Percentiles rank a stretch among this genome's conserved stretches.
These are phyloP conservation scores for Daedalea quercina DNA, from an alignment of 768 basidiomycete genomes.

Conservation along the genomic window DNA sequence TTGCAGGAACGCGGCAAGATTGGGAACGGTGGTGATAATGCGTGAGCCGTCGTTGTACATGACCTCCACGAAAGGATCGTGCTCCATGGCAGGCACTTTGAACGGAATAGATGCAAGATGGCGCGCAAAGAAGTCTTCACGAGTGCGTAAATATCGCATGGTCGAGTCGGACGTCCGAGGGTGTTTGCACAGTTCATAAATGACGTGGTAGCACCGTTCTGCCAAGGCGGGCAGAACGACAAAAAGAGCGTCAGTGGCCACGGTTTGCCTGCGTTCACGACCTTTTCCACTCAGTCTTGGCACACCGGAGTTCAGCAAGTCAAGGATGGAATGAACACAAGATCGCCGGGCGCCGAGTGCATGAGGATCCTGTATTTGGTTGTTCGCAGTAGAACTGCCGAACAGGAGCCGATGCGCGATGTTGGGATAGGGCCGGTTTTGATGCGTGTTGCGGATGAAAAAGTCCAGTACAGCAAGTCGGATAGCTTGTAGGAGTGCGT, in stretches of 20 bases:
- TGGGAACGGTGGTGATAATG: conserved; percentile 58
- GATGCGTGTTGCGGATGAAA: conserved; percentile 70
- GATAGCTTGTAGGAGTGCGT: conserved; percentile 59
- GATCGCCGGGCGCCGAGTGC: conserved; percentile 64
- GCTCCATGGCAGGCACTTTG: conserved; percentile 42
- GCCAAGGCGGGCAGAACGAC: conserved; percentile 67
- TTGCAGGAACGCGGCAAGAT: conserved; percentile 70
- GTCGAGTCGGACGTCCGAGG: conserved; percentile 73
- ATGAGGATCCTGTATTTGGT: conserved; percentile 72
- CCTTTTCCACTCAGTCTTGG: conserved; percentile 48
- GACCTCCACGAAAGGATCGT: conserved; percentile 51
- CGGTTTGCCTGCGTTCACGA: conserved; percentile 19
- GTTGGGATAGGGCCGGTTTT: conserved; percentile 63
- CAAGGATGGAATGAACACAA: conserved; percentile 76
- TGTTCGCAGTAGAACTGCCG: conserved; percentile 49
- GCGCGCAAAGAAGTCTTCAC: conserved; percentile 83
- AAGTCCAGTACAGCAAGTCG: conserved; percentile 75
- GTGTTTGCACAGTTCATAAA: conserved; percentile 86
- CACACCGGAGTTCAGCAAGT: conserved; percentile 67
- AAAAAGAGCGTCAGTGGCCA: conserved; percentile 48
- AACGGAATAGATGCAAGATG: conserved; percentile 78
- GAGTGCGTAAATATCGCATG: conserved; percentile 79
- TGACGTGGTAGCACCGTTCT: conserved; percentile 76
- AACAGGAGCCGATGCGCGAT: conserved; percentile 85
- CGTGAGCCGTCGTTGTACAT: conserved; percentile 67